Evolutionary conservation across 495 filamentous ascomycete genomes (phyloP), one percentile per base, ranked within the genome.

Genomic region (Aspergillus diversus): DNA sequence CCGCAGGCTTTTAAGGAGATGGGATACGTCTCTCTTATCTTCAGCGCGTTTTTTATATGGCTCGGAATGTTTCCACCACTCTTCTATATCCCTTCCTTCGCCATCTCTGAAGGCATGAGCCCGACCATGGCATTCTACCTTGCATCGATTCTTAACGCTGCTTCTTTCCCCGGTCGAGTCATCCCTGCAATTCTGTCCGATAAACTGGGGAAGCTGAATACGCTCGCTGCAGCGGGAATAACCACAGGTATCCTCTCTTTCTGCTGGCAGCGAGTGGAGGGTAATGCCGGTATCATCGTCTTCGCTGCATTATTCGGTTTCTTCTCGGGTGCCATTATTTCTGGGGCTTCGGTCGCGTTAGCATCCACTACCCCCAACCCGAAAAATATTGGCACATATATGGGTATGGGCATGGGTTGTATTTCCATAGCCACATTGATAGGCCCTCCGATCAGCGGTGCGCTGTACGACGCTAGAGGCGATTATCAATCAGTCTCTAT

Each of bases 361-460:
- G 69, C 79, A 0, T 60, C 73, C 39, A 77, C 74, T 55, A 65
- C 79, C 6, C 69, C 69, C 32, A 70, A 82, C 55, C 76, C 77
- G 1, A 70, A 71, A 58, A 67, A 85, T 37, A 71, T 84, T 16
- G 83, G 84, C 1, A 85, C 83, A 0, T 86, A 86, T 63, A 79
- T 84, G 59, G 83, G 84, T 16, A 83, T 83, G 81, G 83, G 79
- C 2, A 74, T 86, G 69, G 72, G 72, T 0, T 12, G 83, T 13
- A 69, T 67, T 4, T 74, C 81, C 0, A 43, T 84, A 6, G 79
- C 75, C 1, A 68, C 70, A 5, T 52, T 87, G 55, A 78, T 85
- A 35, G 83, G 83, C 0, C 83, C 85, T 15, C 84, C 84, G 0
- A 73, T 84, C 16, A 81, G 79, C 59, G 85, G 84, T 0, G 78